Percentiles rank a stretch among this genome's conserved stretches.
phyloP scores from a whole-genome alignment of 2,329 filamentous ascomycete genomes.

The Fusarium sp. region DNA sequence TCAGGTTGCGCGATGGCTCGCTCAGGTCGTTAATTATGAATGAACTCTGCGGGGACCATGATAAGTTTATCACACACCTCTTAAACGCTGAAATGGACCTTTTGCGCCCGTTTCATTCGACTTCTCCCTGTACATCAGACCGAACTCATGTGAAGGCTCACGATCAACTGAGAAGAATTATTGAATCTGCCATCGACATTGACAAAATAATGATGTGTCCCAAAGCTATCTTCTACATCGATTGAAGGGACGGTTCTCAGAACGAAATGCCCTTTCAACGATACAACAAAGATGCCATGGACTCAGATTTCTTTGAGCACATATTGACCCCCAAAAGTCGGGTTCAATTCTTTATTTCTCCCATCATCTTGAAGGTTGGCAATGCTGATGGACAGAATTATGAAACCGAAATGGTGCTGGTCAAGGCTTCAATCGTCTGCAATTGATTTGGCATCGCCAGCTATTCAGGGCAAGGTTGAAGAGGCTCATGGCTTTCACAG shows the following conservation, averaged over 20 bases:
- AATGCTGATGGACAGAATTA: conserved; percentile 24
- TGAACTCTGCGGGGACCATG: background rate
- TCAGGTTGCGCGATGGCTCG: conserved; percentile 4
- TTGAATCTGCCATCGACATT: background rate
- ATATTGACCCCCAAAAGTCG: accelerated
- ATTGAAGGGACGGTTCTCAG: background rate
- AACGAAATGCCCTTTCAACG: accelerated
- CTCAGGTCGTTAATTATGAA: background rate
- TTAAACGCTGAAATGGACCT: accelerated
- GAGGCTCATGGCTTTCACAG: accelerated
- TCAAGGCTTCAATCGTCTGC: conserved; percentile 29
- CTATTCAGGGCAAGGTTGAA: background rate
- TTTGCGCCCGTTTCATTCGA: background rate
- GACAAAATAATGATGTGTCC: conserved; percentile 23
- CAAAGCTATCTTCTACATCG: background rate
- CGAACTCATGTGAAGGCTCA: accelerated
- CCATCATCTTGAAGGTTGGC: conserved; percentile 1
- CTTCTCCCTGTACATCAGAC: accelerated
- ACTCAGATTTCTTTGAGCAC: accelerated
- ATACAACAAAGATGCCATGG: conserved; percentile 2
- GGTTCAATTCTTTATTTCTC: background rate
- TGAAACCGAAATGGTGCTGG: background rate
- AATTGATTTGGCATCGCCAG: background rate
- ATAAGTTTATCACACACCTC: accelerated
- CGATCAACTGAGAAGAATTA: background rate